Evolutionary conservation across 495 filamentous ascomycete species (phyloP), one percentile per base, ranked within the genome.

Genomic region (Bathelium albidoporum): DNA sequence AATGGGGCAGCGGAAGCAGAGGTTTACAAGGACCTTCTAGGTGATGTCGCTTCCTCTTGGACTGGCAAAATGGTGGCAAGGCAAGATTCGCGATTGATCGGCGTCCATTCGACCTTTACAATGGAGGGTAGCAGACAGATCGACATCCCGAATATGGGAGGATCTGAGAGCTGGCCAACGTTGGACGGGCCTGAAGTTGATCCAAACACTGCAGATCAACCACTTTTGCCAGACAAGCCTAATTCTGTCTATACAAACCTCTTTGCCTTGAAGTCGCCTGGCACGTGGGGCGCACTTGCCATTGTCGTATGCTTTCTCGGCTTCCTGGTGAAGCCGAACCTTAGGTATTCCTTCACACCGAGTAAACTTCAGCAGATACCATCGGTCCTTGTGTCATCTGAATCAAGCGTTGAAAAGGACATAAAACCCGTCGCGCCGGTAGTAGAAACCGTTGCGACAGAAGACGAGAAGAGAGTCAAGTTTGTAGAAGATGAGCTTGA

Each of bases 1-100:
- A 83, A 88, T 26, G 83, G 85, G 4, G 86, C 87, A 2, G 73
- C 78, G 64, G 75, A 78, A 63, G 91, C 91, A 1, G 79, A 80
- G 60, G 85, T 84, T 66, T 85, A 87, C 64, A 78, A 79, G 43
- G 78, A 55, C 9, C 26, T 24, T 55, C 49, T 55, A 3, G 49
- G 49, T 29, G 49, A 55, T 29, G 24, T 12, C 5, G 9, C 24
- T 2, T 55, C 49, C 10, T 28, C 49, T 55, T 55, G 49, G 49
- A 29, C 49, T 28, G 22, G 12, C 24, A 55, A 16, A 26, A 26
- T 24, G 9, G 29, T 55, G 11, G 49, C 49, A 7, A 55, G 24
- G 16, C 5, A 16, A 59, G 34, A 59, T 49, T 26, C 44, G 16
- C 52, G 62, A 22, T 49, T 45, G 44, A 59, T 31, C 28, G 65